These are phyloP conservation scores for Umbelopsis isabellina DNA, from an alignment of 192 early-diverging fungal genomes.

Conservation along the genomic window DNA sequence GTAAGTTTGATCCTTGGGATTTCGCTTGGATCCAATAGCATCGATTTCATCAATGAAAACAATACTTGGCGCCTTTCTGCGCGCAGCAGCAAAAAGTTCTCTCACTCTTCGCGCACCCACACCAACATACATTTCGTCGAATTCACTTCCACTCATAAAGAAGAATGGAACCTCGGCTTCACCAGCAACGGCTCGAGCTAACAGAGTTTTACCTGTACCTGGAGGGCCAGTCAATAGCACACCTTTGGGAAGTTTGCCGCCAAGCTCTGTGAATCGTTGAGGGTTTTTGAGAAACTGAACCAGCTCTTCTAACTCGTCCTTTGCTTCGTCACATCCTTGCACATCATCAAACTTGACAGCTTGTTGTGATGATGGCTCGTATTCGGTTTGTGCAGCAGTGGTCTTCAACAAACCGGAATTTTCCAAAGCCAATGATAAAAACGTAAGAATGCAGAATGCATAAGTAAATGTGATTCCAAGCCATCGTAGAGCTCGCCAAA, in stretches of 20 bases:
- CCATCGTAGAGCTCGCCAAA: constrained; percentile 63
- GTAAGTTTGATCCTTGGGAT: constrained; percentile 91
- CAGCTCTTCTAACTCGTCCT: constrained; percentile 94
- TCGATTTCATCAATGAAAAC: constrained; percentile 99
- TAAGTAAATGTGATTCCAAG: constrained; percentile 63
- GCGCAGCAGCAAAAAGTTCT: constrained; percentile 84
- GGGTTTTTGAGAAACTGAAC: constrained; percentile 96
- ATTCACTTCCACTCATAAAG: constrained; percentile 97
- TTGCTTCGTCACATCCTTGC: constrained; percentile 97
- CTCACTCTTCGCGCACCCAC: constrained; percentile 89
- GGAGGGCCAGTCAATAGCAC: constrained; percentile 87
- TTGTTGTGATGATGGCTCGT: constrained; percentile 59
- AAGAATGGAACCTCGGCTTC: constrained; percentile 99
- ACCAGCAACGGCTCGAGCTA: constrained; percentile 96
- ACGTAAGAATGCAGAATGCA: constrained; percentile 73
- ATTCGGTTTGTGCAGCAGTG: constrained; percentile 57
- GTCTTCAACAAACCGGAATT: constrained; percentile 72
- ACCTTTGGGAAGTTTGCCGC: constrained; percentile 96
- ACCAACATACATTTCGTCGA: constrained; percentile 99
- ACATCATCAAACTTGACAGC: constrained; percentile 91
- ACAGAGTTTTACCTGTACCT: constrained; percentile 96
- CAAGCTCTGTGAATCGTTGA: constrained; percentile 86
- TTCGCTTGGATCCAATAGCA: constrained; percentile 94
- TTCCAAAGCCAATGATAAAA: constrained; percentile 70
- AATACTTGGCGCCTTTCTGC: constrained; percentile 78